phyloP scores from a whole-genome alignment of 2,329 filamentous ascomycete species.

The Botrytis deweyae region DNA sequence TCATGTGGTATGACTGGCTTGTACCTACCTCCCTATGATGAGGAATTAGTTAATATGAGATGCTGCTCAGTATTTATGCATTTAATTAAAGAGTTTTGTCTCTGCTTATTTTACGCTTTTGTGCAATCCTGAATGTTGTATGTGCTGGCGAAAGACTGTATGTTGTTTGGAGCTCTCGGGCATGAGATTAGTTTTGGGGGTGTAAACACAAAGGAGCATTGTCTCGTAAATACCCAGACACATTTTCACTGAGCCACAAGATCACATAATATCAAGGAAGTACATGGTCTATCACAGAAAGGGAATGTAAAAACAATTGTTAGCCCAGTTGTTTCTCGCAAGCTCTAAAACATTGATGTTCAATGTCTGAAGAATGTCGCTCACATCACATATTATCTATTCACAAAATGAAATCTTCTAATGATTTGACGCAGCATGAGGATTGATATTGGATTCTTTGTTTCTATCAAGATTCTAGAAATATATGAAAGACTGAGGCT shows the following conservation, averaged over 20 bases:
- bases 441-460: neutral
- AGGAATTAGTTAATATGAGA: neutral
- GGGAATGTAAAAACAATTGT: neutral
- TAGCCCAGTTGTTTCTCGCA: neutral
- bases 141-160: neutral
- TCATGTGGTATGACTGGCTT: neutral
- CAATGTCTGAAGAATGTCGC: neutral
- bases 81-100: neutral
- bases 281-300: neutral
- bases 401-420: neutral
- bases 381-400: neutral
- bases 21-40: neutral
- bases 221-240: no score
- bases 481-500: neutral
- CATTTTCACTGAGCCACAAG: neutral
- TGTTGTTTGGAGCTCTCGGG: neutral
- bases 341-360: neutral
- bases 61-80: neutral
- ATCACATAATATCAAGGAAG: neutral
- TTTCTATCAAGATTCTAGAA: neutral
- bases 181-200: neutral
- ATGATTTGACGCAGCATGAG: neutral
- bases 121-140: neutral
- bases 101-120: neutral
- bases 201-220: no score